Percentiles rank a stretch among this genome's conserved stretches.
Evolutionary conservation across 306 rosid genomes (phyloP).

Genomic region (Comarum palustre): DNA sequence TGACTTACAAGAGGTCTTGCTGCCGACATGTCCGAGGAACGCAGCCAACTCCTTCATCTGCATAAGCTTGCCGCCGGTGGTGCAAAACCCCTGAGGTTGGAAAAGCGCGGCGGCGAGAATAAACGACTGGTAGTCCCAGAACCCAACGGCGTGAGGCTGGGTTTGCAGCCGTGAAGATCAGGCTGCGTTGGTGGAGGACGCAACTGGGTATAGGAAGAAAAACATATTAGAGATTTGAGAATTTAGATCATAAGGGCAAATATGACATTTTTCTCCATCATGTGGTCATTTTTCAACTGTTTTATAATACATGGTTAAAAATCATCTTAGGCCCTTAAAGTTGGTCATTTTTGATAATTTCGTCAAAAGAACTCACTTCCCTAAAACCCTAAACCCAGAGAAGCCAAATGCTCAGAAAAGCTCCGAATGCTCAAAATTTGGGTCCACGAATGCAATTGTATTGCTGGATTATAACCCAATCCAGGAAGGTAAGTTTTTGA

Average conservation of each 20-base stretch:
- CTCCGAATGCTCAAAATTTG: background rate
- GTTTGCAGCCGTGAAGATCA: no score
- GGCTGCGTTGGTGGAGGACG: no score
- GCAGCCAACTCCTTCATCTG: conserved; percentile 94
- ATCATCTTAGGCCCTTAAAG: no score
- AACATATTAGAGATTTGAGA: no score
- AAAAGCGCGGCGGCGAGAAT: conserved; percentile 58
- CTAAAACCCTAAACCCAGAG: background rate
- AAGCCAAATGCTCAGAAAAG: background rate
- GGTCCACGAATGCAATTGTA: background rate
- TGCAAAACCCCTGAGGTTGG: conserved; percentile 83
- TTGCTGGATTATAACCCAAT: background rate
- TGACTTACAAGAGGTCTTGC: conserved; percentile 76
- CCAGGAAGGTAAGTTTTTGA: background rate
- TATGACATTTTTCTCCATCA: no score
- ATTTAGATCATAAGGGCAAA: no score
- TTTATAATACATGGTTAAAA: no score
- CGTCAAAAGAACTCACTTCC: no score
- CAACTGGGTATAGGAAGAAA: no score
- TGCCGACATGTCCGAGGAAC: conserved; percentile 80
- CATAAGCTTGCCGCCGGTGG: conserved; percentile 65
- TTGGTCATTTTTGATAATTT: no score
- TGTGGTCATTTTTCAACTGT: no score
- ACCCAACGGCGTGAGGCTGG: conserved; percentile 65
- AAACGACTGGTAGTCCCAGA: conserved; percentile 85